phyloP scores from a whole-genome alignment of 78 protist species.

The Polysphondylium violaceum region DNA sequence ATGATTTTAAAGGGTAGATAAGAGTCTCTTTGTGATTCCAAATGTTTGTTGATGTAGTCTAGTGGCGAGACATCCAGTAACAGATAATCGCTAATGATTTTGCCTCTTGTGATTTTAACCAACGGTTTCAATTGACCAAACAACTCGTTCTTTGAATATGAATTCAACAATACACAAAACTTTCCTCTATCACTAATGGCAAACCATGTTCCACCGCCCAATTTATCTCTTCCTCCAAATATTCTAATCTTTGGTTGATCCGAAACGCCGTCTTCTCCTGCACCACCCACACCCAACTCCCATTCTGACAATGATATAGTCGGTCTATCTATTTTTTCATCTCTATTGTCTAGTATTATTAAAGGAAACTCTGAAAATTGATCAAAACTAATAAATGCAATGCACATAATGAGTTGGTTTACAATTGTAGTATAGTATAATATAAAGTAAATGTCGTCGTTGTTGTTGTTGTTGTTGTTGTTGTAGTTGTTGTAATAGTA shows the following conservation, averaged over 20 bases:
- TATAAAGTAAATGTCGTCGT: too few species aligned
- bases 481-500: too few species aligned
- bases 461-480: too few species aligned
- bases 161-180: conserved; percentile 18
- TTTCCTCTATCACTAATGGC: conserved; percentile 15
- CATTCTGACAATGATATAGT: conserved; percentile 8
- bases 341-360: conserved; percentile 34
- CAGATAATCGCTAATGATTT: neutral
- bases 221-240: conserved; percentile 14
- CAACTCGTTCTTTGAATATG: neutral
- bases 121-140: too few species aligned
- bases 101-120: neutral
- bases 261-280: neutral
- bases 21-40: neutral
- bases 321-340: conserved; percentile 17
- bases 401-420: conserved; percentile 19
- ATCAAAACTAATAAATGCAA: conserved; percentile 9
- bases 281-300: neutral
- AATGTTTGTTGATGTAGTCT: neutral
- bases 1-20: conserved; percentile 12
- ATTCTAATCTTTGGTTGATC: neutral
- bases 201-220: conserved; percentile 30
- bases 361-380: conserved; percentile 10
- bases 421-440: too few species aligned
- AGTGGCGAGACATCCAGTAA: neutral